A percentile compares a stretch with the other conserved stretches of the same genome.
Conservation (phyloP, 2,329 filamentous ascomycete genomes). For the Phialophora expanda region DNA sequence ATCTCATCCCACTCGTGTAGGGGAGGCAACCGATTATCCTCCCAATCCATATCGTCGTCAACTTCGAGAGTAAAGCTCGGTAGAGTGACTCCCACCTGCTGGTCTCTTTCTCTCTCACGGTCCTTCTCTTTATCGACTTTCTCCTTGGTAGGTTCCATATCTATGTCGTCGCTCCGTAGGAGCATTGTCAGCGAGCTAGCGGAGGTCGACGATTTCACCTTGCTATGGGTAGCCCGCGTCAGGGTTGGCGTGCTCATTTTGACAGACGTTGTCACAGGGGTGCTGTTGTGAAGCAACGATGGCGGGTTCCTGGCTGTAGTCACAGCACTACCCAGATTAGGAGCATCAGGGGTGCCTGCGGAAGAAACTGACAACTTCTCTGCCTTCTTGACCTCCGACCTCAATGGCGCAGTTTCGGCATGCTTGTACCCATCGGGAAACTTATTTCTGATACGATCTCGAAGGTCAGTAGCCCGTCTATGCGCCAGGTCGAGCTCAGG, state of each 20-base stretch:
- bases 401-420: slow-evolving; percentile 47
- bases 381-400: slow-evolving; percentile 34
- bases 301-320: slow-evolving; percentile 4
- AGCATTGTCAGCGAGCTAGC: slow-evolving; percentile 25
- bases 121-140: slow-evolving; percentile 27
- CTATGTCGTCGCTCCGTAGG: slow-evolving; percentile 16
- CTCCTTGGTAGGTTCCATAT: slow-evolving; percentile 13
- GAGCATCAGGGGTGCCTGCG: neutral
- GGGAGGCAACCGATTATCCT: slow-evolving; percentile 38
- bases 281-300: neutral
- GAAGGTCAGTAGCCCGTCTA: slow-evolving; percentile 63
- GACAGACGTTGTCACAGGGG: neutral
- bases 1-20: slow-evolving; percentile 38
- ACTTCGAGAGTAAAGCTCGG: slow-evolving; percentile 37
- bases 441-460: slow-evolving; percentile 66
- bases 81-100: slow-evolving; percentile 33
- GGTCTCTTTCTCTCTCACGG: slow-evolving; percentile 23
- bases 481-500: slow-evolving; percentile 56
- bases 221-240: slow-evolving; percentile 8
- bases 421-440: slow-evolving; percentile 63
- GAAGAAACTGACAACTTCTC: slow-evolving; percentile 28
- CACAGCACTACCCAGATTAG: slow-evolving; percentile 1
- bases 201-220: slow-evolving; percentile 14
- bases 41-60: slow-evolving; percentile 36
- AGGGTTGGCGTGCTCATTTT: slow-evolving; percentile 13